Percentiles rank a stretch among this genome's conserved stretches.
Conservation (phyloP, 306 rosid genomes). For the Dalbergia cultrata region DNA sequence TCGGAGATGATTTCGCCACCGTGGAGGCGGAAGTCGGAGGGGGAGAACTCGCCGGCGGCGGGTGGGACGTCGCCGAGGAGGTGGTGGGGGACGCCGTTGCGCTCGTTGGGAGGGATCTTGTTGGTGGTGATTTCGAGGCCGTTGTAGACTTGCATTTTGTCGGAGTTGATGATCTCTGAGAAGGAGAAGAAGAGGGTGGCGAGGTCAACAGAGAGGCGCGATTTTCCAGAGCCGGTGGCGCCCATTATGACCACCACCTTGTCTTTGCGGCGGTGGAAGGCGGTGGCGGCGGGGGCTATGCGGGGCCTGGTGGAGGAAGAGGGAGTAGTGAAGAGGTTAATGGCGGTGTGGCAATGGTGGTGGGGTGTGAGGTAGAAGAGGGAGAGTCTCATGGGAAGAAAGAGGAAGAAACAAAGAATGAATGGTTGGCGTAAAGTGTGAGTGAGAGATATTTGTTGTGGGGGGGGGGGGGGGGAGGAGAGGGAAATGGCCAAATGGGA, state of each 20-base stretch:
- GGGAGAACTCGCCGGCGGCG: conserved; percentile 54
- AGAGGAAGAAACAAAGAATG: neutral
- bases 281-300: conserved; percentile 52
- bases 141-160: conserved; percentile 84
- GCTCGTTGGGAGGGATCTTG: conserved; percentile 70
- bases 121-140: conserved; percentile 92
- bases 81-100: conserved; percentile 74
- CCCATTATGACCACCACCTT: conserved; percentile 83
- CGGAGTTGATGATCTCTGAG: conserved; percentile 83
- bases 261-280: conserved; percentile 56
- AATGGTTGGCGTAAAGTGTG: neutral
- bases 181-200: conserved; percentile 66
- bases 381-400: conserved; percentile 57
- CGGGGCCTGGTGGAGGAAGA: conserved; percentile 46
- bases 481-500: too few relatives aligned
- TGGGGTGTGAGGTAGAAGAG: conserved; percentile 45
- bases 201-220: conserved; percentile 84
- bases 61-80: conserved; percentile 79
- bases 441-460: conserved; percentile 15
- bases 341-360: conserved; percentile 4
- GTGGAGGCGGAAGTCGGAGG: conserved; percentile 62
- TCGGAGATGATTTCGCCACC: conserved; percentile 53
- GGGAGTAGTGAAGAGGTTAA: conserved; percentile 11
- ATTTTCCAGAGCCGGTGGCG: conserved; percentile 89
- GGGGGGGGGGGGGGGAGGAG: neutral